Conservation (phyloP, 148 eudicot species). For the Rhododendron ovatum region DNA sequence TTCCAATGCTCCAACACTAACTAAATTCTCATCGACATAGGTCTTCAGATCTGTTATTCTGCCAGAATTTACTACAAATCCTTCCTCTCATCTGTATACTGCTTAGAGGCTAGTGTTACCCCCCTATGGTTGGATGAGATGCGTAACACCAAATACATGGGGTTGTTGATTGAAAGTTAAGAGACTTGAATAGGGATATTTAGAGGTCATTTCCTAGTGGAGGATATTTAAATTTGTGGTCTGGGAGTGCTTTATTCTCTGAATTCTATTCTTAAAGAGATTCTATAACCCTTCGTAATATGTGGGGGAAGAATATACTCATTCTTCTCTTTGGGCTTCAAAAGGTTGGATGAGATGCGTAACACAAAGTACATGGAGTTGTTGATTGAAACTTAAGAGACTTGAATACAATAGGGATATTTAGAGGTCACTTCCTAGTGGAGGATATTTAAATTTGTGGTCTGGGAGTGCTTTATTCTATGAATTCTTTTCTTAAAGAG, state of each 20-base stretch:
- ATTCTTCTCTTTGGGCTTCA: neutral
- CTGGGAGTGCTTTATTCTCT: neutral
- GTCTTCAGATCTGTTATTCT: constrained; percentile 2
- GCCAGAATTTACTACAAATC: neutral
- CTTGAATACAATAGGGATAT: too few species aligned
- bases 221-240: neutral
- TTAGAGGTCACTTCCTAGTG: neutral
- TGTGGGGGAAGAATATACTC: neutral
- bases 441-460: too few species aligned
- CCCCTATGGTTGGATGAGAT: neutral
- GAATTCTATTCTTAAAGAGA: neutral
- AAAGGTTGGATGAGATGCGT: neutral
- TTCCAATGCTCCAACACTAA: neutral
- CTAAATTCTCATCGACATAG: neutral
- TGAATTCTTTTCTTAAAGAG: neutral
- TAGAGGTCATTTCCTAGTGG: neutral
- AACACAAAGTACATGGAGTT: too few species aligned
- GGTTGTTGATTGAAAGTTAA: neutral
- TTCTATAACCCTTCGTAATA: neutral
- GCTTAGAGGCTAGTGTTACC: neutral
- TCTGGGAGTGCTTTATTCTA: neutral
- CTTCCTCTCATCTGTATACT: neutral
- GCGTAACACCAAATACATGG: neutral
- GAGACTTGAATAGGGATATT: neutral
- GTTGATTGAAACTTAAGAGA: too few species aligned